Evolutionary conservation across 2,329 filamentous ascomycete genomes (phyloP).

Genomic region (Stemphylium lycopersici): DNA sequence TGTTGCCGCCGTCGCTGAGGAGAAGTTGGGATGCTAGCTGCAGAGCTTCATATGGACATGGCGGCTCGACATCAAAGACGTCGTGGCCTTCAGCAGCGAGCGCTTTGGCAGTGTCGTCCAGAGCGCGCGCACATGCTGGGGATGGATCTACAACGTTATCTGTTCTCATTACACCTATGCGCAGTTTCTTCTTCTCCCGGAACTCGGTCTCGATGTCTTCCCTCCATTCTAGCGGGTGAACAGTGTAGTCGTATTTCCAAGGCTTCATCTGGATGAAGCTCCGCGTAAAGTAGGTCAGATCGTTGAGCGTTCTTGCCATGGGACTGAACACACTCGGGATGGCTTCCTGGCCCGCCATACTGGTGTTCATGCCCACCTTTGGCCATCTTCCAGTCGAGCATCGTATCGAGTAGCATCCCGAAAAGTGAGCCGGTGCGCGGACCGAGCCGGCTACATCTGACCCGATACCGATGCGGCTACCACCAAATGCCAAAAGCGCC

Average conservation of each 20-base stretch:
- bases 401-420: slow-evolving; percentile 83
- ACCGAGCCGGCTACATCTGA: slow-evolving; percentile 92
- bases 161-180: slow-evolving; percentile 77
- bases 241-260: slow-evolving; percentile 86
- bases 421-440: slow-evolving; percentile 84
- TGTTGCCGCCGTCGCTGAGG: slow-evolving; percentile 82
- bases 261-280: slow-evolving; percentile 80
- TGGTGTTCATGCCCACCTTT: slow-evolving; percentile 80
- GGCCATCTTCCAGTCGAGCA: slow-evolving; percentile 92
- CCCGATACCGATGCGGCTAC: slow-evolving; percentile 85
- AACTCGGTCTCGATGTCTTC: slow-evolving; percentile 65
- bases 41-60: slow-evolving; percentile 74
- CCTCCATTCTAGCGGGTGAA: slow-evolving; percentile 85
- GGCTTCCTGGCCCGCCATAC: slow-evolving; percentile 91
- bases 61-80: slow-evolving; percentile 69
- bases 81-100: slow-evolving; percentile 76
- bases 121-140: slow-evolving; percentile 79
- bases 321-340: slow-evolving; percentile 88
- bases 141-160: slow-evolving; percentile 86
- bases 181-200: slow-evolving; percentile 66
- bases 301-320: slow-evolving; percentile 85
- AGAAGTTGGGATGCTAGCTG: slow-evolving; percentile 79
- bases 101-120: slow-evolving; percentile 73
- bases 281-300: slow-evolving; percentile 83
- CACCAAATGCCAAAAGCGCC: slow-evolving; percentile 79